These are phyloP conservation scores for Saccharomycopsis babjevae DNA, from an alignment of 805 yeast genomes.

Conservation along the genomic window DNA sequence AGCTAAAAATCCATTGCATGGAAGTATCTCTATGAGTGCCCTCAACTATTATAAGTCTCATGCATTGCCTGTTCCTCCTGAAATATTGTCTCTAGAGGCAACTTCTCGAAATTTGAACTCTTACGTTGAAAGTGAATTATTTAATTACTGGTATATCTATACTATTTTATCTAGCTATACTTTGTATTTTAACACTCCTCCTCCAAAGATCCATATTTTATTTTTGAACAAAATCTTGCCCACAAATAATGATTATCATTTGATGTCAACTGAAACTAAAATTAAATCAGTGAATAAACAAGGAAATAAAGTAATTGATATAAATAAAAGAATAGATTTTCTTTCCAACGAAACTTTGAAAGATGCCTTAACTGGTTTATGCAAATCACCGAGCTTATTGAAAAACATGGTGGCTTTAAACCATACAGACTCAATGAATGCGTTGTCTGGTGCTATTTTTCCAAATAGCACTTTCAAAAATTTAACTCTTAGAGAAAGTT, in stretches of 20 bases:
- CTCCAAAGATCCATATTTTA: constrained; percentile 30
- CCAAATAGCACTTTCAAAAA: constrained; percentile 22
- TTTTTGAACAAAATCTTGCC: constrained; percentile 25
- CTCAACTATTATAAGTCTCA: constrained; percentile 35
- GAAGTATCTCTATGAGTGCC: constrained; percentile 46
- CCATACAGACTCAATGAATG: constrained; percentile 18
- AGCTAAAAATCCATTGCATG: constrained; percentile 28
- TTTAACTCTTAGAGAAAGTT: constrained; percentile 17
- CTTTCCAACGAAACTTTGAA: constrained; percentile 17
- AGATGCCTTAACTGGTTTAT: constrained; percentile 12
- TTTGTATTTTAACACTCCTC: constrained; percentile 29
- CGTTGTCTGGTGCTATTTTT: constrained; percentile 20
- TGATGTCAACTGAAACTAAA: constrained; percentile 12
- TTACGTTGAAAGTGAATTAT: constrained; percentile 16
- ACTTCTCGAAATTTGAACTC: constrained; percentile 12
- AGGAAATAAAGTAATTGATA: constrained; percentile 15
- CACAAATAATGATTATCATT: constrained; percentile 21
- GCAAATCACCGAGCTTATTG: constrained; percentile 21
- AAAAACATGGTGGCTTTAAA: constrained; percentile 26
- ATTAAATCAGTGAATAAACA: constrained; percentile 16
- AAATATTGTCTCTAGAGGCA: constrained; percentile 5
- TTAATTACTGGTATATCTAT: constrained; percentile 39
- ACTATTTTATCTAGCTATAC: constrained; percentile 35
- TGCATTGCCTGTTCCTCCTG: constrained; percentile 44
- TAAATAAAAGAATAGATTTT: constrained; percentile 23